phyloP scores from a whole-genome alignment of 192 early-diverging fungal genomes.

The Backusella luteola region DNA sequence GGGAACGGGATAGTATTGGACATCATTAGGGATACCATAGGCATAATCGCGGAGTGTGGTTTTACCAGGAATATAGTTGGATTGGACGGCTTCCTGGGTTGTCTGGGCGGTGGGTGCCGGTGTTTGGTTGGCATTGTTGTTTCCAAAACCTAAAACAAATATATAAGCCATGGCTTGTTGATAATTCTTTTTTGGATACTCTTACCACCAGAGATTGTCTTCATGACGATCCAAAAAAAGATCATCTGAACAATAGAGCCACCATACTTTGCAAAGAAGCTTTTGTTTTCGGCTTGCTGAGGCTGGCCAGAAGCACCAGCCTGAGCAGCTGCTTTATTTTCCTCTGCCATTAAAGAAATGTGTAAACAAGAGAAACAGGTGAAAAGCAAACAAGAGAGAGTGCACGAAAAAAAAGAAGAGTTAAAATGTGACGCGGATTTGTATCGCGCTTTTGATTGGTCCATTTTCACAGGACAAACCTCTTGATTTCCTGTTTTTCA shows the following conservation, averaged over 20 bases:
- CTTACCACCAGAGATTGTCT: conserved; percentile 17
- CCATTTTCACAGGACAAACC: background rate
- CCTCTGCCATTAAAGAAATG: conserved; percentile 5
- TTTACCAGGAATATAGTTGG: background rate
- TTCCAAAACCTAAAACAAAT: conserved; percentile 2
- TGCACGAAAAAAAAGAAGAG: background rate
- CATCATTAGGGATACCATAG: conserved; percentile 15
- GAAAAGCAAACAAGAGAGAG: background rate
- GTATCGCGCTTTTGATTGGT: background rate
- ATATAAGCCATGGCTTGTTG: background rate
- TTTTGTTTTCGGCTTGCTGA: conserved; percentile 6
- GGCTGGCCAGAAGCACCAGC: background rate
- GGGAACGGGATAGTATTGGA: conserved; percentile 27
- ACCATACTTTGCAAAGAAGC: conserved; percentile 30
- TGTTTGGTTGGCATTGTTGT: background rate
- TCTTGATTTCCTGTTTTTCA: background rate
- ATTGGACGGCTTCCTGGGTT: background rate
- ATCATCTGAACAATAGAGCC: conserved; percentile 32
- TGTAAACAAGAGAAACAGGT: background rate
- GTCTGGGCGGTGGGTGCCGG: background rate
- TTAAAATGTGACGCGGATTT: conserved; percentile 1
- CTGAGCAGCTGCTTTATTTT: conserved; percentile 2
- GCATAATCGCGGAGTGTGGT: conserved; percentile 18
- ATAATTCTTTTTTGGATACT: background rate
- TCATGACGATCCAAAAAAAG: conserved; percentile 29